Evolutionary conservation across 805 yeast genomes (phyloP), one percentile per base, ranked within the genome.

Genomic region (Cephaloascus albidus): DNA sequence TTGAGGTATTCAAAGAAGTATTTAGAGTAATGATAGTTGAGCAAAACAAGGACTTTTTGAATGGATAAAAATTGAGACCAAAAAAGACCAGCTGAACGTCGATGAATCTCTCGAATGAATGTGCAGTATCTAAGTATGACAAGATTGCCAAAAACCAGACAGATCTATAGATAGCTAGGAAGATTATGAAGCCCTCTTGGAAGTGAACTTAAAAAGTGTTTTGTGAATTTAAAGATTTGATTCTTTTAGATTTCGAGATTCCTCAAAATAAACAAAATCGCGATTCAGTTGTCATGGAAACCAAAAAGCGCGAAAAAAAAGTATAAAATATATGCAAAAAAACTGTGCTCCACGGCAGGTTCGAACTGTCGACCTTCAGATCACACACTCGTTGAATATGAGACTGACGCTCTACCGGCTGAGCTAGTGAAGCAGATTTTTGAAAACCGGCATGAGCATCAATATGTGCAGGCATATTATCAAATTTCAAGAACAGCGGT

Each of bases 361-460:
- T 57, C 61, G 61, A 57, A 57, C 61, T 57, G 59, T 57, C 61
- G 61, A 57, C 61, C 61, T 57, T 57, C 61, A 57, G 61, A 57
- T 57, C 34, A 38, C 53, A 48, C 52, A 48, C 41, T 23, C 40
- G 20, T 17, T 44, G 38, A 45, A 36, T 51, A 51, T 51, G 55
- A 51, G 55, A 51, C 55, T 47, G 53, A 51, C 52, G 55, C 52
- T 47, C 51, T 51, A 43, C 55, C 55, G 35, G 45, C 52, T 53
- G 19, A 33, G 23, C 39, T 32, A 30, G 17, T 26, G 33, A 8
- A 31, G 33, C 33, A n/a, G n/a, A n/a, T n/a, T n/a, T n/a, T n/a
- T n/a, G n/a, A n/a, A n/a, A n/a, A n/a, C n/a, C n/a, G n/a, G n/a
- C n/a, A n/a, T n/a, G n/a, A n/a, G n/a, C n/a, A n/a, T n/a, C n/a